Conservation (phyloP, 116 monocot genomes). For the Trichopus zeylanicus region DNA sequence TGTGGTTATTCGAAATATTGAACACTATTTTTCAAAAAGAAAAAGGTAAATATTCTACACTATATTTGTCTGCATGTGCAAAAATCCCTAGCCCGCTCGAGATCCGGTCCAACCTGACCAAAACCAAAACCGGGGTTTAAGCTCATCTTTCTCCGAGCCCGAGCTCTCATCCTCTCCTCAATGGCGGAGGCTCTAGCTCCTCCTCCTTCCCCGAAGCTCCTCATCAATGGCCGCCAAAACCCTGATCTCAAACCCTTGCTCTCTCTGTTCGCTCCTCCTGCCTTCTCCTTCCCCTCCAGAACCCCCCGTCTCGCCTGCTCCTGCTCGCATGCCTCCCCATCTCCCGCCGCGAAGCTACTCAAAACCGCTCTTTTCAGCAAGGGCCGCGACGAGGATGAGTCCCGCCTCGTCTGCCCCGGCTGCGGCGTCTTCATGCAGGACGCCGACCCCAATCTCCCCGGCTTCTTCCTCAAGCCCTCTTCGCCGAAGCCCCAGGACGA, state of each 20-base stretch:
- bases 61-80: no score
- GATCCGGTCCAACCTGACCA: neutral
- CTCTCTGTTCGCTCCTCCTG: conserved; percentile 1
- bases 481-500: neutral
- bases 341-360: conserved; percentile 1
- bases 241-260: neutral
- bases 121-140: neutral
- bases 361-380: conserved; percentile 43
- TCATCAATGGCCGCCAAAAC: conserved; percentile 1
- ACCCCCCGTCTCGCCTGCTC: conserved; percentile 14
- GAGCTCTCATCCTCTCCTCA: neutral
- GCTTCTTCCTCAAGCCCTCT: conserved; percentile 53
- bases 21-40: no score
- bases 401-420: conserved; percentile 62
- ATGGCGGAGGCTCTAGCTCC: conserved; percentile 28
- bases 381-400: conserved; percentile 48
- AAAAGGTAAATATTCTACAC: no score
- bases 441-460: conserved; percentile 63
- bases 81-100: no score
- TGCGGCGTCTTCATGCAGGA: conserved; percentile 97
- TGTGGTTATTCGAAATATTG: no score
- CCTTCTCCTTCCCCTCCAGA: conserved; percentile 3
- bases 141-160: neutral
- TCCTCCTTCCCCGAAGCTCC: conserved; percentile 2
- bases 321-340: conserved; percentile 6